These are phyloP conservation scores for Aspergillus felis DNA, from an alignment of 2,329 filamentous ascomycete species.

Conservation along the genomic window DNA sequence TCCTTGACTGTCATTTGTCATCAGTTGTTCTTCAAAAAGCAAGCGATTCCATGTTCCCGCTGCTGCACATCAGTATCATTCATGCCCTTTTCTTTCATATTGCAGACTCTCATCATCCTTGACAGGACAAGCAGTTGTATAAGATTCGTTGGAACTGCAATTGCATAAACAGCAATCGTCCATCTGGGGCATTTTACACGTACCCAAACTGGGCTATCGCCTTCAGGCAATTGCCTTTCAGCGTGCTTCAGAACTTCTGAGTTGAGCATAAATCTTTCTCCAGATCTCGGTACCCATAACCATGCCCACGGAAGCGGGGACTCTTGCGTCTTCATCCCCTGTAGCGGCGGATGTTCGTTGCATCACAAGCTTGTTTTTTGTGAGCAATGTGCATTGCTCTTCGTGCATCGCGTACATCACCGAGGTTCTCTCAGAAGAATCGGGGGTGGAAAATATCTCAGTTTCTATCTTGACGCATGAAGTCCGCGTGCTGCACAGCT, in stretches of 20 bases:
- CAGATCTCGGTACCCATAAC: not conserved
- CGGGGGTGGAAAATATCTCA: constrained; percentile 34
- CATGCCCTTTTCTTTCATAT: not conserved
- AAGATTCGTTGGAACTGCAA: not conserved
- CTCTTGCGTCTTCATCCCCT: constrained; percentile 1
- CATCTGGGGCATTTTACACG: not conserved
- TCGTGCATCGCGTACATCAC: constrained; percentile 46
- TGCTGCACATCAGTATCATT: not conserved
- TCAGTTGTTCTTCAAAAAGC: not conserved
- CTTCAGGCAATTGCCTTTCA: not conserved
- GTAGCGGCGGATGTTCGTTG: constrained; percentile 10
- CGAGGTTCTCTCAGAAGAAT: constrained; percentile 38
- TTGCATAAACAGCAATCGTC: not conserved
- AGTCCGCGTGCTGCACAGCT: constrained; percentile 39
- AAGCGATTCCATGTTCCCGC: not conserved
- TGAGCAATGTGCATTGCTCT: constrained; percentile 48
- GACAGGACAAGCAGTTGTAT: not conserved
- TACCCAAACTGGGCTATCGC: not conserved
- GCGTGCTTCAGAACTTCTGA: not conserved
- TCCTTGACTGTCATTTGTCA: not conserved
- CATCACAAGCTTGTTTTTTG: constrained; percentile 36
- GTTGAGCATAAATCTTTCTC: not conserved
- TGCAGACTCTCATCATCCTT: not conserved
- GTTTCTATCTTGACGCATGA: constrained; percentile 44
- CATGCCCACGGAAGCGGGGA: not conserved